Conservation (phyloP, 1,139 yeast genomes). For the Taphrina confusa region DNA sequence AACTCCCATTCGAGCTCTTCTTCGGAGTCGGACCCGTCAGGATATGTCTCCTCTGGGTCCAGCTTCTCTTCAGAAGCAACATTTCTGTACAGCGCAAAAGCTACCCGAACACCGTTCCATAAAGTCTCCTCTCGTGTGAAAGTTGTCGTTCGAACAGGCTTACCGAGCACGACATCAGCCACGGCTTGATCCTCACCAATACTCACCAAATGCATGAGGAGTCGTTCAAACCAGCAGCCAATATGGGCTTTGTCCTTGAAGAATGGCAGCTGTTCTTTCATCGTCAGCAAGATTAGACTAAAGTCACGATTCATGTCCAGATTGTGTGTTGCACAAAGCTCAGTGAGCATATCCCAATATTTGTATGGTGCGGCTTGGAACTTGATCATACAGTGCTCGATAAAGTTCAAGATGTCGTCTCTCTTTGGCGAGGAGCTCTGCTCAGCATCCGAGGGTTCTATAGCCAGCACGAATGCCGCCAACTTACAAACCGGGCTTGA, state of each 20-base stretch:
- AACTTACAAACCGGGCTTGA: background rate
- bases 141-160: background rate
- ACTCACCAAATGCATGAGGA: background rate
- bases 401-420: background rate
- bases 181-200: constrained; percentile 20
- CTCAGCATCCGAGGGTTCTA: no score
- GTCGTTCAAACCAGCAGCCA: background rate
- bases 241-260: background rate
- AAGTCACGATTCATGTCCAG: background rate
- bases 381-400: constrained; percentile 20
- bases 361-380: constrained; percentile 29
- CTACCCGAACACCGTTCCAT: constrained; percentile 13
- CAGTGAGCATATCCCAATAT: constrained; percentile 11
- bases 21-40: constrained; percentile 1
- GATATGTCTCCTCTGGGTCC: constrained; percentile 1
- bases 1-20: background rate
- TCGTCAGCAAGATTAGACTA: background rate
- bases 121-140: background rate
- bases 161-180: background rate
- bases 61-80: background rate
- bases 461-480: constrained; percentile 10
- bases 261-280: constrained; percentile 14
- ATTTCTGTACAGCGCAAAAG: background rate
- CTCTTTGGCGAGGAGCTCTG: no score
- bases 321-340: background rate